Percentiles rank a stretch among this genome's conserved stretches.
Evolutionary conservation across 2,329 filamentous ascomycete species (phyloP).

Genomic region (Ascosphaera pollenicola): DNA sequence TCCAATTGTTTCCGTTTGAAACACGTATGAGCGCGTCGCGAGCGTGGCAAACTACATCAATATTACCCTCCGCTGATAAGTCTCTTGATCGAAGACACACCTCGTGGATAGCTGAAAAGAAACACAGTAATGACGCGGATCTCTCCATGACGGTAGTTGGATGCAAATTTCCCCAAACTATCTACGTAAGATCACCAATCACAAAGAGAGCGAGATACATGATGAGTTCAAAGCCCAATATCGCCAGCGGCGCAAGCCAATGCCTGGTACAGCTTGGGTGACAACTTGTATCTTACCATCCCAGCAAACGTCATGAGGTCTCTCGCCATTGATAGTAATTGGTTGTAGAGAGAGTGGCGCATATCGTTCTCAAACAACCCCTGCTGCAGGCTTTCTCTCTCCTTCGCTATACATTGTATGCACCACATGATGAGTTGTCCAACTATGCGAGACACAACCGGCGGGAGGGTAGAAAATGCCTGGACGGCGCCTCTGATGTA

Average conservation of each 20-base stretch:
- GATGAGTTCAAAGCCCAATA: conserved; percentile 14
- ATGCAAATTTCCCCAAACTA: too few relatives aligned
- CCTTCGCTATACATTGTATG: conserved; percentile 60
- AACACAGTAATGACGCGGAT: too few relatives aligned
- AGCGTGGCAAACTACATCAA: too few relatives aligned
- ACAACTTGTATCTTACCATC: conserved; percentile 75
- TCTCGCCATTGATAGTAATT: conserved; percentile 58
- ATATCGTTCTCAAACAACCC: conserved; percentile 44
- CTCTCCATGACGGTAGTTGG: too few relatives aligned
- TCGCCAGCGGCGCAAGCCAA: conserved; percentile 63
- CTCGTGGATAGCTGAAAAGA: too few relatives aligned
- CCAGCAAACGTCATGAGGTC: conserved; percentile 90
- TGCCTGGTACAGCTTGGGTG: conserved; percentile 68
- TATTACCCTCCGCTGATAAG: too few relatives aligned
- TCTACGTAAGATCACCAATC: too few relatives aligned
- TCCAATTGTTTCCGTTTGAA: too few relatives aligned
- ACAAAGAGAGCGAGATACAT: too few relatives aligned
- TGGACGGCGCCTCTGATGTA: conserved; percentile 60
- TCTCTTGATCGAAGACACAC: too few relatives aligned
- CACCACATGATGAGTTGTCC: conserved; percentile 89
- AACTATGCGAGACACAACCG: conserved; percentile 69
- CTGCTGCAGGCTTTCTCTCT: conserved; percentile 47
- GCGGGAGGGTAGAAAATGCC: conserved; percentile 56
- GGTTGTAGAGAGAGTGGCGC: conserved; percentile 33
- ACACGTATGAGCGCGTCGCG: too few relatives aligned